Evolutionary conservation across 2,329 filamentous ascomycete species (phyloP), one percentile per base, ranked within the genome.

Genomic region (Mariannaea elegans): DNA sequence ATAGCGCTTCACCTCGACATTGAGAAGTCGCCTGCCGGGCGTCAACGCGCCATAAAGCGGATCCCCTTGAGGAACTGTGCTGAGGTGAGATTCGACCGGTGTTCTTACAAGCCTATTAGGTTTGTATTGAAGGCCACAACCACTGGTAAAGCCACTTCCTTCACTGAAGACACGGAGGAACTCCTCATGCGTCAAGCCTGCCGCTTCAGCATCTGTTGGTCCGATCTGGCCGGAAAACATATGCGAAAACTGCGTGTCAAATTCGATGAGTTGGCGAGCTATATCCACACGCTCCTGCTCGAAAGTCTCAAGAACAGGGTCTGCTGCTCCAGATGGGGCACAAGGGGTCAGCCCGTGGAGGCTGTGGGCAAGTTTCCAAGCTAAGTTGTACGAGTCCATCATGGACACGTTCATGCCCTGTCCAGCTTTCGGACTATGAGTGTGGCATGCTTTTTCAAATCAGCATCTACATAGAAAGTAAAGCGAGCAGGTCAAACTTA

Each of bases 401-500:
- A 92, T 88, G 29, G 81, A 85, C 3, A 90, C 85, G 63, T 92
- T 92, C 88, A 91, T 91, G 8, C 89, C 89, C 71, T 90, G 87
- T 1, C 87, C 87, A 1, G 86, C 87, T 69, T 90, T 90, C 6
- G 87, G 87, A 0, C 34, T 38, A 78, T 8, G 82, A 79, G 71
- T 84, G 78, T 69, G 66, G 82, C 88, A 73, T 87, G 89, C 62
- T 29, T 71, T 29, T 16, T 48, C 27, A 48, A 23, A 12, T 9
- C 10, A 9, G 18, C 32, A 24, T 42, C 10, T 12, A 31, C 6
- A 23, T 23, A 41, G 44, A 23, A 46, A 31, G 32, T 57, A 63
- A 82, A 79, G 2, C 6, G 6, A 9, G 24, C 24, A 9, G 24
- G 24, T 27, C 24, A 27, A 27, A 27, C 80, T 84, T 45, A 41